Evolutionary conservation across 129 eudicot species (phyloP).

Genomic region (Centella asiatica): DNA sequence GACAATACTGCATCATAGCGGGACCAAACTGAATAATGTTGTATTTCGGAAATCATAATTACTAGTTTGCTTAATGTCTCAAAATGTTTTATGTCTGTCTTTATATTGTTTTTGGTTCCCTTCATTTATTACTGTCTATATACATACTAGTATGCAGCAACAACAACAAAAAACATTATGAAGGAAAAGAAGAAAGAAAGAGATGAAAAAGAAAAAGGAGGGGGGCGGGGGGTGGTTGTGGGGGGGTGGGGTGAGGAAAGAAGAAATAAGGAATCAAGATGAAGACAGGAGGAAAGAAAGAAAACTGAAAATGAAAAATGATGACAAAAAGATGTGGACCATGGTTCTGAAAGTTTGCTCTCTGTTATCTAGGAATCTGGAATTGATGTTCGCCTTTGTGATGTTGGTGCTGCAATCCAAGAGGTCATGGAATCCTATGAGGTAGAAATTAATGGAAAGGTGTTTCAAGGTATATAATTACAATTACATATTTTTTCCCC

Average conservation of each 20-base stretch:
- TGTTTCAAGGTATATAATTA: constrained; percentile 65
- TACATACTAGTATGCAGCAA: too few species aligned
- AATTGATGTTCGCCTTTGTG: constrained; percentile 90
- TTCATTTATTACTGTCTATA: too few species aligned
- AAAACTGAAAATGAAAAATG: too few species aligned
- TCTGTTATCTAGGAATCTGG: constrained; percentile 72
- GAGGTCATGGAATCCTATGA: constrained; percentile 99
- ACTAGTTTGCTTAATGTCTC: rapidly evolving
- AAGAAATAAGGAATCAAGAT: too few species aligned
- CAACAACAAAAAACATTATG: too few species aligned
- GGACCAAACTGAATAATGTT: not conserved
- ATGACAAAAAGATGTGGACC: constrained; percentile 5
- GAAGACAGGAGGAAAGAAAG: too few species aligned
- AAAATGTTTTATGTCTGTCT: not conserved
- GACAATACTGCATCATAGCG: not conserved
- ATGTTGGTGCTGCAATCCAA: constrained; percentile 99
- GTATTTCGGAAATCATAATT: too few species aligned
- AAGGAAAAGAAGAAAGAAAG: too few species aligned
- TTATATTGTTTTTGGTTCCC: too few species aligned
- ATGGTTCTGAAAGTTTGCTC: not conserved
- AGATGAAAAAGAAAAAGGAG: too few species aligned
- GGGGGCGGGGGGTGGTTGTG: too few species aligned
- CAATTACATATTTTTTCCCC: not conserved
- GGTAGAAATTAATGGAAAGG: constrained; percentile 96
- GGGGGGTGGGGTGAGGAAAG: too few species aligned